A percentile compares a stretch with the other conserved stretches of the same genome.
phyloP scores from a whole-genome alignment of 805 yeast species.

The Candida vaughaniae region DNA sequence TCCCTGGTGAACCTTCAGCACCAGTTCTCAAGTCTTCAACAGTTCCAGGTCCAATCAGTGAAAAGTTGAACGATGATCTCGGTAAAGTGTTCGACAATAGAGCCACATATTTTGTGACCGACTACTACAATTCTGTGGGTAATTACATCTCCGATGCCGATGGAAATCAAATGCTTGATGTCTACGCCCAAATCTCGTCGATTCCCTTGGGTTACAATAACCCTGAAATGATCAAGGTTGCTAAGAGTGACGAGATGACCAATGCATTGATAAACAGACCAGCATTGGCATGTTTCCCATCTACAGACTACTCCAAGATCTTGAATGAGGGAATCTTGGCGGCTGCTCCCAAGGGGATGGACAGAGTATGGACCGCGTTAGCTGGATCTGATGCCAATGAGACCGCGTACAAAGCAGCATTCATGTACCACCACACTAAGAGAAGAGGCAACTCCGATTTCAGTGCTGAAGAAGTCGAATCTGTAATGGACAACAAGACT shows the following conservation, averaged over 20 bases:
- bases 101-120: conserved; percentile 42
- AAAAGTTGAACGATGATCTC: conserved; percentile 29
- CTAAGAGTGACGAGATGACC: conserved; percentile 41
- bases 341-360: conserved; percentile 64
- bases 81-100: conserved; percentile 41
- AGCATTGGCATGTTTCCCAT: conserved; percentile 46
- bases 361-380: conserved; percentile 61
- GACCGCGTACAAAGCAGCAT: conserved; percentile 69
- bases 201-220: conserved; percentile 45
- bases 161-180: conserved; percentile 41
- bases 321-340: conserved; percentile 52
- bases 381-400: conserved; percentile 73
- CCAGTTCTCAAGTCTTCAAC: conserved; percentile 29
- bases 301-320: conserved; percentile 50
- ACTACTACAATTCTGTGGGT: conserved; percentile 38
- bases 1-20: conserved; percentile 34
- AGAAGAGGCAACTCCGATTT: conserved; percentile 49
- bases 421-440: conserved; percentile 59
- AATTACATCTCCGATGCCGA: conserved; percentile 43
- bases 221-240: conserved; percentile 37
- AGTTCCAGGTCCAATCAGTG: conserved; percentile 40
- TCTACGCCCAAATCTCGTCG: conserved; percentile 43
- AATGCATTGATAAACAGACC: conserved; percentile 43
- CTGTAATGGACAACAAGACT: conserved; percentile 49
- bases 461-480: conserved; percentile 43